These are phyloP conservation scores for Sordariomycetes sp. DNA, from an alignment of 2,329 filamentous ascomycete species.

Conservation along the genomic window DNA sequence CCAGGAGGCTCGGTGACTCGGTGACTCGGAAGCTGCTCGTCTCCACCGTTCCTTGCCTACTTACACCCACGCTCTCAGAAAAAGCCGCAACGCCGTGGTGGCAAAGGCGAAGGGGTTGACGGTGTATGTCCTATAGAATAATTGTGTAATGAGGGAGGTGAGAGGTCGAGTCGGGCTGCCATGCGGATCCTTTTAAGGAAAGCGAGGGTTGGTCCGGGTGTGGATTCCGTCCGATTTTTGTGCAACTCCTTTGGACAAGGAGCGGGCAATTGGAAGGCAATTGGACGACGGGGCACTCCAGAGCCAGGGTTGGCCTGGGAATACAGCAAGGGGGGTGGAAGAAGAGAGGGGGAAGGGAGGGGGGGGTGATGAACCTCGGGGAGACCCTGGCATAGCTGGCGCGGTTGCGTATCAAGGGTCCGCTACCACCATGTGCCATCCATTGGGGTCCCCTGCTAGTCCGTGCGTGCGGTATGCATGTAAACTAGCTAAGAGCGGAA, in stretches of 20 bases:
- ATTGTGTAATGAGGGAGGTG: conserved; percentile 18
- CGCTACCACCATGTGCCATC: neutral
- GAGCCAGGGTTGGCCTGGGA: conserved; percentile 2
- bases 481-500: neutral
- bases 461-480: neutral
- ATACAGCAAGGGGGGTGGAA: conserved; percentile 1
- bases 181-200: conserved; percentile 5
- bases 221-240: conserved; percentile 32
- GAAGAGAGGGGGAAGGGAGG: too few species aligned
- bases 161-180: neutral
- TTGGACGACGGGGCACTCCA: neutral
- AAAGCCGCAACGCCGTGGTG: conserved; percentile 9
- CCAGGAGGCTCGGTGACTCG: conserved; percentile 17
- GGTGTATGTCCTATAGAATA: conserved; percentile 14
- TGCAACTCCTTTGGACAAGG: conserved; percentile 28
- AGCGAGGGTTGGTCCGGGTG: conserved; percentile 7
- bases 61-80: conserved; percentile 7
- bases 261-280: conserved; percentile 2
- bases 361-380: conserved; percentile 1
- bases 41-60: conserved; percentile 6
- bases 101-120: conserved; percentile 14
- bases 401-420: conserved; percentile 4
- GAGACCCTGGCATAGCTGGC: conserved; percentile 3
- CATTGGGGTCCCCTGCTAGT: neutral
- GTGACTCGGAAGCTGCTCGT: conserved; percentile 12